phyloP scores from a whole-genome alignment of 2,329 filamentous ascomycete species.

The Aspergillus fumigatiaffinis region DNA sequence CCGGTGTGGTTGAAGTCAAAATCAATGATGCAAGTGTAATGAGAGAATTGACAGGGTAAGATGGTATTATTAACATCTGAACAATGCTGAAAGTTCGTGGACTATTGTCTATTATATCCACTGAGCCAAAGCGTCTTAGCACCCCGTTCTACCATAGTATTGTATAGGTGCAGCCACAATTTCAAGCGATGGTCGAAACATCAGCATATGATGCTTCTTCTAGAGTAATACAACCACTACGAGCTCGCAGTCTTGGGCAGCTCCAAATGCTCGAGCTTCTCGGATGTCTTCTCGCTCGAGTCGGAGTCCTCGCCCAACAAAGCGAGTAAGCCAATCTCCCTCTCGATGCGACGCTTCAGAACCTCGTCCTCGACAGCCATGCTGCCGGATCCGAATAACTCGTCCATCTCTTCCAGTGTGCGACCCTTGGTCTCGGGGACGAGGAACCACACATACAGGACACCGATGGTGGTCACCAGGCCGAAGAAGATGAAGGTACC shows the following conservation, averaged over 20 bases:
- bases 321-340: slow-evolving; percentile 27
- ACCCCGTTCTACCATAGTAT: too few relatives aligned
- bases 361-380: slow-evolving; percentile 25
- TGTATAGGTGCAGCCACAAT: too few relatives aligned
- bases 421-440: slow-evolving; percentile 37
- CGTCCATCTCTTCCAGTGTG: slow-evolving; percentile 38
- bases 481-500: slow-evolving; percentile 72
- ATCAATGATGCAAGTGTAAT: too few relatives aligned
- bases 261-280: slow-evolving; percentile 8
- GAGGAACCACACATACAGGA: slow-evolving; percentile 25
- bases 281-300: slow-evolving; percentile 1
- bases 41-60: too few relatives aligned
- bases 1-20: too few relatives aligned
- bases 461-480: slow-evolving; percentile 24
- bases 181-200: too few relatives aligned
- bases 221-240: neutral
- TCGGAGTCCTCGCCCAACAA: slow-evolving; percentile 22
- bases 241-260: neutral
- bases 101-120: too few relatives aligned
- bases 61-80: too few relatives aligned
- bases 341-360: slow-evolving; percentile 25
- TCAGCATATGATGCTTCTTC: too few relatives aligned
- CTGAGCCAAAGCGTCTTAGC: too few relatives aligned
- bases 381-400: slow-evolving; percentile 33
- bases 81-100: too few relatives aligned